Percentiles rank a stretch among this genome's conserved stretches.
Conservation (phyloP, 1,139 yeast genomes). For the Debaryomyces robertsiae region DNA sequence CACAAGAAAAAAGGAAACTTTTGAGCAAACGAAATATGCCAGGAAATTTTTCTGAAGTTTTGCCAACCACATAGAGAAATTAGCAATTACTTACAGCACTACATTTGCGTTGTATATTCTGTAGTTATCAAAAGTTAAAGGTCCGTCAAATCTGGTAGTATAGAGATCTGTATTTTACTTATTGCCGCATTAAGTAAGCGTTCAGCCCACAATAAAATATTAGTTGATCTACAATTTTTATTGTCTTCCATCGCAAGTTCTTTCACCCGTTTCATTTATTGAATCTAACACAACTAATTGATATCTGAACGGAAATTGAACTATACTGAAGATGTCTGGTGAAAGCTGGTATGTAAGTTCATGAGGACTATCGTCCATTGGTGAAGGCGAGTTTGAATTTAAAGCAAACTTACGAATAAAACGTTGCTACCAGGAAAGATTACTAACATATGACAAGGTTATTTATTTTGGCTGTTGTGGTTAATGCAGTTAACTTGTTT, state of each 20-base stretch:
- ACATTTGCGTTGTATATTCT: too few relatives aligned
- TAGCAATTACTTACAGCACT: too few relatives aligned
- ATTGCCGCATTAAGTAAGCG: constrained; percentile 7
- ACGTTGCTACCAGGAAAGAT: background rate
- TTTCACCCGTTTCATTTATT: constrained; percentile 3
- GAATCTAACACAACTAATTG: constrained; percentile 1
- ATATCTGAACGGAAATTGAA: background rate
- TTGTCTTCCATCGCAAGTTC: constrained; percentile 9
- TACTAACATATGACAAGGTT: constrained; percentile 40
- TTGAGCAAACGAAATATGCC: constrained; percentile 18
- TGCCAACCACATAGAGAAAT: background rate
- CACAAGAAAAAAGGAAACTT: constrained; percentile 24
- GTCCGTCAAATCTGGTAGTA: too few relatives aligned
- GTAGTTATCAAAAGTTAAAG: background rate
- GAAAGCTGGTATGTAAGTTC: constrained; percentile 32
- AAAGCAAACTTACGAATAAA: background rate
- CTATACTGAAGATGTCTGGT: constrained; percentile 26
- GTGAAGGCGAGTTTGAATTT: background rate
- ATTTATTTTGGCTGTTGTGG: constrained; percentile 80
- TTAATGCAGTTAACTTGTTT: constrained; percentile 85
- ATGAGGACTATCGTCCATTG: background rate
- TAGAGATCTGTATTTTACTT: background rate
- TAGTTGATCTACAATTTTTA: constrained; percentile 8
- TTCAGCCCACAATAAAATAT: constrained; percentile 9
- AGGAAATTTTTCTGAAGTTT: constrained; percentile 2